Evolutionary conservation across 345 rosid species (phyloP).

Genomic region (Populus tremula): DNA sequence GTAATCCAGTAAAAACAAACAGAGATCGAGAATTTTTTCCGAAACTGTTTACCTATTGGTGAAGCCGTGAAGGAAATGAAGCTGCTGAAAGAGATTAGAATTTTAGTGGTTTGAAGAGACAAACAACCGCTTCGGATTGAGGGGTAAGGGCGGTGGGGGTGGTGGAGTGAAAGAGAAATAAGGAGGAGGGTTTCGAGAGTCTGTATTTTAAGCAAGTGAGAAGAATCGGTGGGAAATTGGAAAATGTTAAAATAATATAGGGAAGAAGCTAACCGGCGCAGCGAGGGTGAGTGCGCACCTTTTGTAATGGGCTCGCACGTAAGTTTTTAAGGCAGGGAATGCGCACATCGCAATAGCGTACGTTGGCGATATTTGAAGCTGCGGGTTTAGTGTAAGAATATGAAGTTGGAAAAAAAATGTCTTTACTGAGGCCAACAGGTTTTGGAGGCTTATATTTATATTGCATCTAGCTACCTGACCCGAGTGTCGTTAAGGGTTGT

Average conservation of each 20-base stretch:
- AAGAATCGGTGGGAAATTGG: slow-evolving; percentile 19
- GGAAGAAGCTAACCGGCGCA: slow-evolving; percentile 7
- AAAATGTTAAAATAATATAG: neutral
- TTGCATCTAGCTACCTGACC: no score
- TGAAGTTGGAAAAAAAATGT: no score
- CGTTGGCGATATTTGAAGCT: neutral
- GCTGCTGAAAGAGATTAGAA: neutral
- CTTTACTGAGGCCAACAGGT: no score
- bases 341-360: slow-evolving; percentile 4
- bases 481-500: no score
- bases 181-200: no score
- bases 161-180: neutral
- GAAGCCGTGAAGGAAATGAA: neutral
- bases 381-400: slow-evolving; percentile 2
- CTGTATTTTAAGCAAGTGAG: no score
- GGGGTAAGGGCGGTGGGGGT: neutral
- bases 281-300: slow-evolving; percentile 14
- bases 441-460: no score
- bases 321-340: neutral
- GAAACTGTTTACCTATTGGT: neutral
- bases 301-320: slow-evolving; percentile 14
- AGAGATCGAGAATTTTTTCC: neutral
- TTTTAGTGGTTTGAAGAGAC: neutral
- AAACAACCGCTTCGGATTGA: no score
- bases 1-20: no score